These are phyloP conservation scores for Verticillium tricorpus DNA, from an alignment of 2,329 filamentous ascomycete species.

Conservation along the genomic window DNA sequence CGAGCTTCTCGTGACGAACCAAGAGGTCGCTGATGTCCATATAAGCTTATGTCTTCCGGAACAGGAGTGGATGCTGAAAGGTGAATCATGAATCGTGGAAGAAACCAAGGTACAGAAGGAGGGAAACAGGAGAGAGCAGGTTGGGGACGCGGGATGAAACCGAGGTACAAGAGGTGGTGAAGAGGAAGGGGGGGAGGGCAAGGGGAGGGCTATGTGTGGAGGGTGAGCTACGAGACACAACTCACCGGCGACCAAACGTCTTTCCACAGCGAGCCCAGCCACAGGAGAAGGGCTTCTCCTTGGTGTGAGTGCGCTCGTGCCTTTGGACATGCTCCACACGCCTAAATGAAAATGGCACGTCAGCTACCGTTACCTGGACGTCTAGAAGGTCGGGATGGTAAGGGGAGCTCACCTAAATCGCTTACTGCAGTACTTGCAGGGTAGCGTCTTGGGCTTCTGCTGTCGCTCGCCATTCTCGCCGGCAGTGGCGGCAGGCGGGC, in stretches of 20 bases:
- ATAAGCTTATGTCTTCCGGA: slow-evolving; percentile 39
- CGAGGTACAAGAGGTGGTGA: slow-evolving; percentile 9
- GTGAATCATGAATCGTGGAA: not conserved
- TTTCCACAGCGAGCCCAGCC: slow-evolving; percentile 56
- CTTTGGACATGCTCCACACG: slow-evolving; percentile 61
- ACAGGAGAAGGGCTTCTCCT: slow-evolving; percentile 61
- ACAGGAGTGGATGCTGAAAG: slow-evolving; percentile 8
- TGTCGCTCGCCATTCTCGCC: slow-evolving; percentile 49
- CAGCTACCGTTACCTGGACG: slow-evolving; percentile 25
- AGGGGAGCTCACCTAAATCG: slow-evolving; percentile 50
- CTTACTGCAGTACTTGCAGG: slow-evolving; percentile 60
- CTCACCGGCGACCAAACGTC: slow-evolving; percentile 59
- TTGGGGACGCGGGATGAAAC: slow-evolving; percentile 2
- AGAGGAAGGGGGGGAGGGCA: slow-evolving; percentile 5
- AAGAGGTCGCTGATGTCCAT: slow-evolving; percentile 62
- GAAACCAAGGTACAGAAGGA: not conserved
- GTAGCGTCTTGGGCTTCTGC: slow-evolving; percentile 57
- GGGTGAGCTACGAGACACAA: slow-evolving; percentile 12
- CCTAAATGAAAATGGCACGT: slow-evolving; percentile 39
- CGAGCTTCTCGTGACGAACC: slow-evolving; percentile 60
- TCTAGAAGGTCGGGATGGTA: slow-evolving; percentile 11
- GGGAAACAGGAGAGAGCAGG: not conserved
- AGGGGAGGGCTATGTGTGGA: not conserved
- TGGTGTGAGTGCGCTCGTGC: slow-evolving; percentile 61
- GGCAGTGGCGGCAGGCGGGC: slow-evolving; percentile 13